phyloP scores from a whole-genome alignment of 164 flowering plant species.

The Liriodendron chinense region DNA sequence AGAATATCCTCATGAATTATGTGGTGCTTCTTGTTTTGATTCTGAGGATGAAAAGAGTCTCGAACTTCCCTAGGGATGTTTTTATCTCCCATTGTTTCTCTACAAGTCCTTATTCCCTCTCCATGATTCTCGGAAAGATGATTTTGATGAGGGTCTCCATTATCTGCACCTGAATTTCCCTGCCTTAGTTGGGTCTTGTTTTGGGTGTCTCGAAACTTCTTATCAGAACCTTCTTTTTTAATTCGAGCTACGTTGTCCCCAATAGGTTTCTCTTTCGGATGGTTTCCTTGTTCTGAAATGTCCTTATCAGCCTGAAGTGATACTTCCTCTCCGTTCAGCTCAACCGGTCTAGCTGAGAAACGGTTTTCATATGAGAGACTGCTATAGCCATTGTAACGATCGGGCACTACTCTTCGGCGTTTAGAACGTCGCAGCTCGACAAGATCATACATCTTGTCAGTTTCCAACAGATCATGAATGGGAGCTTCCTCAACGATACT shows the following conservation, averaged over 20 bases:
- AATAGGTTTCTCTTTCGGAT: constrained; percentile 9
- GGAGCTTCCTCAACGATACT: constrained; percentile 15
- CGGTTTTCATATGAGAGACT: constrained; percentile 29
- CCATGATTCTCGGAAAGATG: not conserved
- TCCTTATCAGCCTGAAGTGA: constrained; percentile 17
- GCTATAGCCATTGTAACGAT: constrained; percentile 51
- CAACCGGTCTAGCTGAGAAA: constrained; percentile 18
- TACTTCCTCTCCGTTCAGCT: not conserved
- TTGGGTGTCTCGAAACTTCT: not conserved
- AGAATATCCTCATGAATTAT: not conserved
- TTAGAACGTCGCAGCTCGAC: constrained; percentile 64
- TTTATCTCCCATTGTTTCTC: not conserved
- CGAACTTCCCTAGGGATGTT: not conserved
- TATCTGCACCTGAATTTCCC: constrained; percentile 1
- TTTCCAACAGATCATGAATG: constrained; percentile 17
- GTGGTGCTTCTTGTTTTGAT: not conserved
- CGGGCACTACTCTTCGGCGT: constrained; percentile 61
- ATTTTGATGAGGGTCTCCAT: not conserved
- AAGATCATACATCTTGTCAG: constrained; percentile 16
- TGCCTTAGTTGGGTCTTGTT: not conserved
- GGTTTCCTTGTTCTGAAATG: not conserved
- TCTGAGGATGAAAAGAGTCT: not conserved
- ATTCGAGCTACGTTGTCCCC: constrained; percentile 6
- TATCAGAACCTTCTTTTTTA: no score
- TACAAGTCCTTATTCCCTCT: not conserved